Percentiles rank a stretch among this genome's conserved stretches.
phyloP scores from a whole-genome alignment of 441 rosid genomes.

The Eutrema salsugineum region DNA sequence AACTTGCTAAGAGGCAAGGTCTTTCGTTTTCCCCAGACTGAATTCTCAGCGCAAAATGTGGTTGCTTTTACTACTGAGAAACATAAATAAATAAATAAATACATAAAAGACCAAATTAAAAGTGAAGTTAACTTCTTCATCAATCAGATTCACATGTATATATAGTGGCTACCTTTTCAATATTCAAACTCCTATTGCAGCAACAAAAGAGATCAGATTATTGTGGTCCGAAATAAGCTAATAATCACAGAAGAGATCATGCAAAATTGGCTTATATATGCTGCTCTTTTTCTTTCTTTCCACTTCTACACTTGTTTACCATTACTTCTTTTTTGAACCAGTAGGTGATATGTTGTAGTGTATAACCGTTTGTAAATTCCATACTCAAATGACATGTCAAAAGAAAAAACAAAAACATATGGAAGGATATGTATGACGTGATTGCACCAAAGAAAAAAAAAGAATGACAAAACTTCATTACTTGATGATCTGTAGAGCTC shows the following conservation, averaged over 20 bases:
- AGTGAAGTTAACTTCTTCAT: not conserved
- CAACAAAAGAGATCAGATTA: no score
- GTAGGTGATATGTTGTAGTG: no score
- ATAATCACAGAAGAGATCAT: no score
- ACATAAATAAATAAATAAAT: not conserved
- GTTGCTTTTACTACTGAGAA: not conserved
- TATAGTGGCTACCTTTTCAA: not conserved
- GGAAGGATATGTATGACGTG: no score
- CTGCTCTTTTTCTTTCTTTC: no score
- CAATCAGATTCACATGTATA: not conserved
- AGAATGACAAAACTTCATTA: not conserved
- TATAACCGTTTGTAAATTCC: no score
- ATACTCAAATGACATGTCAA: no score
- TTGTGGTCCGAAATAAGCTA: not conserved
- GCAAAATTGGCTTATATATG: no score
- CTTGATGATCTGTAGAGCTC: constrained; percentile 2
- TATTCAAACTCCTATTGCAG: not conserved
- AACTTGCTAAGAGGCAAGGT: not conserved
- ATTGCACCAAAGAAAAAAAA: no score
- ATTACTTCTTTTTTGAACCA: no score
- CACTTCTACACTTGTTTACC: no score
- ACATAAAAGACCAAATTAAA: not conserved
- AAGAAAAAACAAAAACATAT: no score
- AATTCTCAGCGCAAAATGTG: not conserved
- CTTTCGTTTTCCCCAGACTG: not conserved